Base-by-base conservation (phyloP, 768 basidiomycete genomes). In the Suillus brevipes region DNA sequence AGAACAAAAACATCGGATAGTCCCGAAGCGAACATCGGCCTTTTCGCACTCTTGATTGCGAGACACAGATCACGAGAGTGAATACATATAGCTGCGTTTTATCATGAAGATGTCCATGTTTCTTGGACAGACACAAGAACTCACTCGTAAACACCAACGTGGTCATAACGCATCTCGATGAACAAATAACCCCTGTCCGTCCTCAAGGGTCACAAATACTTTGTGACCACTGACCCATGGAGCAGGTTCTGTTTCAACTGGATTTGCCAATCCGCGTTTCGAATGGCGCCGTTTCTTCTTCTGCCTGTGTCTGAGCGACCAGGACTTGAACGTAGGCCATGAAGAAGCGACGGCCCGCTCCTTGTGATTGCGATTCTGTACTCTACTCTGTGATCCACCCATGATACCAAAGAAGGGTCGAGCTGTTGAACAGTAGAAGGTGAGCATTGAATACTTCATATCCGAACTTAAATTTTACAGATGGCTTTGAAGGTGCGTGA, bases 161-260 rank as follows among this genome's bases (percentile, higher is more conserved):
- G 34, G 38, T 65, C 45, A 42, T 40, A n/a, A n/a, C 52, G 38
- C 23, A 40, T 69, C 64, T 36, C 56, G 49, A 52, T 63, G 52
- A 36, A 71, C 57, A 42, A 67, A 68, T 57, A 64, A 20, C 52
- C 55, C 64, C 38, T 66, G 65, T 12, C 78, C 77, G 28, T 76
- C 76, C 28, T 74, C 65, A 45, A 75, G 70, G 9, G 69, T 52
- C 7, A 66, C 69, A 14, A 78, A 66, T 49, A 75, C 68, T 58
- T 68, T 63, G 47, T 72, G 74, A 3, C 70, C 74, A 25, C 67
- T 53, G 14, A 75, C 66, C 78, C 78, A 79, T 45, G 72, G 73
- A 6, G 66, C 61, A n/a, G 68, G 60, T n/a, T 67, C 70, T 23
- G 60, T 42, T n/a, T 60, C 61, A 36, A 63, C 66, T 23, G 64